Evolutionary conservation across 2,329 filamentous ascomycete species (phyloP).

Genomic region (Ascosphaera apis): DNA sequence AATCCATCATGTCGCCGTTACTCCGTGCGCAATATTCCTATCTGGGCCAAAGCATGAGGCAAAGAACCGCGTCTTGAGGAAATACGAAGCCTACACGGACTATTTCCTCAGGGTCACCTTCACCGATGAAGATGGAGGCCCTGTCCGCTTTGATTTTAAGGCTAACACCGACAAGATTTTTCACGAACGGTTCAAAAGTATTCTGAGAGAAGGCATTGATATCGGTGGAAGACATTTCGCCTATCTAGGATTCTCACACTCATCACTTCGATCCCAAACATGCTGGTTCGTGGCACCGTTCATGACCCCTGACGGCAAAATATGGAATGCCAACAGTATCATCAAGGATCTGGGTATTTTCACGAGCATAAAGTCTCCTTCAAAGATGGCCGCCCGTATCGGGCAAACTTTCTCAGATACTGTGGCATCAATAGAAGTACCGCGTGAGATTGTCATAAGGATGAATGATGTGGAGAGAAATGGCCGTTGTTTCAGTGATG

Average conservation of each 20-base stretch:
- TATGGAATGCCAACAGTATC: slow-evolving; percentile 16
- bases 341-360: slow-evolving; percentile 28
- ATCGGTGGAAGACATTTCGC: slow-evolving; percentile 39
- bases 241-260: slow-evolving; percentile 62
- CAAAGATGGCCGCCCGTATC: slow-evolving; percentile 35
- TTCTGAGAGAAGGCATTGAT: slow-evolving; percentile 35
- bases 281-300: slow-evolving; percentile 37
- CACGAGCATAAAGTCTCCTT: slow-evolving; percentile 26
- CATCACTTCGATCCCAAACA: slow-evolving; percentile 47
- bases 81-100: slow-evolving; percentile 34
- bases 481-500: slow-evolving; percentile 51
- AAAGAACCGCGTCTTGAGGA: slow-evolving; percentile 48
- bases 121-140: slow-evolving; percentile 46
- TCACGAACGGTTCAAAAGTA: slow-evolving; percentile 34
- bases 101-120: slow-evolving; percentile 51
- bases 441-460: slow-evolving; percentile 7
- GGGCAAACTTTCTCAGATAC: slow-evolving; percentile 55
- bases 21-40: slow-evolving; percentile 31
- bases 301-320: slow-evolving; percentile 8
- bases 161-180: slow-evolving; percentile 28
- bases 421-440: slow-evolving; percentile 33
- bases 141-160: slow-evolving; percentile 33
- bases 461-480: slow-evolving; percentile 16
- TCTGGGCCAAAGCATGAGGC: slow-evolving; percentile 33
- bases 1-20: slow-evolving; percentile 35